Percentiles rank a stretch among this genome's conserved stretches.
Evolutionary conservation across 2,329 filamentous ascomycete genomes (phyloP).

Genomic region (Ceratocystis ficicola): DNA sequence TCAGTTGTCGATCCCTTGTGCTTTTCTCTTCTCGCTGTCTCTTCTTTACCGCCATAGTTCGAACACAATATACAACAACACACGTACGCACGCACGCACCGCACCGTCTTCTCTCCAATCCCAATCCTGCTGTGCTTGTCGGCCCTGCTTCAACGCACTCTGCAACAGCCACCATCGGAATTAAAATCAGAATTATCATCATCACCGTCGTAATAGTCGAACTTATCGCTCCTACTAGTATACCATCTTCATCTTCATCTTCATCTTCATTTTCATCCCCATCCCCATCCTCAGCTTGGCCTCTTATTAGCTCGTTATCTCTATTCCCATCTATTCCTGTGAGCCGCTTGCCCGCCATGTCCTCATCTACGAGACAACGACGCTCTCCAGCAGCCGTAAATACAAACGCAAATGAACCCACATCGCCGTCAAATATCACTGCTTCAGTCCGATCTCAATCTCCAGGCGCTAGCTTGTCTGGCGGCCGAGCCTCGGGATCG

Average conservation of each 20-base stretch:
- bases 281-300: neutral
- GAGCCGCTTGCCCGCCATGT: slow-evolving; percentile 23
- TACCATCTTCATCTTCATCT: no score
- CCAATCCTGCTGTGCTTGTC: no score
- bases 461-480: slow-evolving; percentile 44
- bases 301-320: neutral
- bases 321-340: neutral
- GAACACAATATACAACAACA: neutral
- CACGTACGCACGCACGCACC: neutral
- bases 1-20: neutral
- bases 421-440: slow-evolving; percentile 44
- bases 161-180: no score
- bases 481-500: slow-evolving; percentile 55
- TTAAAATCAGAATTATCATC: no score
- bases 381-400: slow-evolving; percentile 42
- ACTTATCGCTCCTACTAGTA: no score
- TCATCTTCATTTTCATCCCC: neutral
- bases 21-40: neutral
- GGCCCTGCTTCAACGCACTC: no score
- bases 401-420: slow-evolving; percentile 34
- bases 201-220: no score
- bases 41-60: neutral
- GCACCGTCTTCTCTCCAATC: no score
- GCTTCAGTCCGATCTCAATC: slow-evolving; percentile 42
- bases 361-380: slow-evolving; percentile 36